These are phyloP conservation scores for Fusarium fujikuroi DNA, from an alignment of 2,329 filamentous ascomycete genomes.

Conservation along the genomic window DNA sequence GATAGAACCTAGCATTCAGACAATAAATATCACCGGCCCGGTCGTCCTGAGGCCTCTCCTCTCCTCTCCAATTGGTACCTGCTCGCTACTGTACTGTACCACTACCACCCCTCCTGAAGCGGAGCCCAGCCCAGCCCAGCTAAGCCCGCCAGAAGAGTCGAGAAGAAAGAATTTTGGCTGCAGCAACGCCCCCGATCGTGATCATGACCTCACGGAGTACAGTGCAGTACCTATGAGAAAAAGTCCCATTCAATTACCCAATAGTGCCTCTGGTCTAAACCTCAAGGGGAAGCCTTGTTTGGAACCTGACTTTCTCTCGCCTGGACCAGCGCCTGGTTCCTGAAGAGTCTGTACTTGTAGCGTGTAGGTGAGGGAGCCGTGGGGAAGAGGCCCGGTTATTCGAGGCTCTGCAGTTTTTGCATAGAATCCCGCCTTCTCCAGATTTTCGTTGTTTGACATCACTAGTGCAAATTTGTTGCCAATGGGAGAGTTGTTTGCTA, in stretches of 20 bases:
- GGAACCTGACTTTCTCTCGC: conserved; percentile 10
- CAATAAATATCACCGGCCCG: conserved; percentile 36
- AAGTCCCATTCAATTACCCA: conserved; percentile 48
- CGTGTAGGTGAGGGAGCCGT: conserved; percentile 1
- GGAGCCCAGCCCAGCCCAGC: conserved; percentile 26
- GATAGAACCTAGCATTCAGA: not conserved
- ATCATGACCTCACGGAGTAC: conserved; percentile 48
- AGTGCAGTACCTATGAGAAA: conserved; percentile 17
- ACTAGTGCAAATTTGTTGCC: conserved; percentile 32
- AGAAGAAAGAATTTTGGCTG: conserved; percentile 37
- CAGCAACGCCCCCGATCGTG: conserved; percentile 43
- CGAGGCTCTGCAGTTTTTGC: conserved; percentile 47
- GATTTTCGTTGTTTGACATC: conserved; percentile 38
- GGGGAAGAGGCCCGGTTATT: conserved; percentile 48
- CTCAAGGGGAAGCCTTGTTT: conserved; percentile 43
- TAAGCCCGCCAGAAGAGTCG: conserved; percentile 44
- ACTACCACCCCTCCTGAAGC: conserved; percentile 33
- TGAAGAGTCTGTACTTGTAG: conserved; percentile 19
- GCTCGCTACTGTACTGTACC: conserved; percentile 18
- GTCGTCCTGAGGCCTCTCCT: conserved; percentile 28
- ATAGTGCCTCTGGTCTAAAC: conserved; percentile 46
- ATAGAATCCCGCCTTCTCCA: conserved; percentile 31
- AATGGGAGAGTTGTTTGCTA: conserved; percentile 18
- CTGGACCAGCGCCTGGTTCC: conserved; percentile 47
- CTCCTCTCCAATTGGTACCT: conserved; percentile 8